Conservation (phyloP, 306 rosid genomes). For the Prosopis cineraria region DNA sequence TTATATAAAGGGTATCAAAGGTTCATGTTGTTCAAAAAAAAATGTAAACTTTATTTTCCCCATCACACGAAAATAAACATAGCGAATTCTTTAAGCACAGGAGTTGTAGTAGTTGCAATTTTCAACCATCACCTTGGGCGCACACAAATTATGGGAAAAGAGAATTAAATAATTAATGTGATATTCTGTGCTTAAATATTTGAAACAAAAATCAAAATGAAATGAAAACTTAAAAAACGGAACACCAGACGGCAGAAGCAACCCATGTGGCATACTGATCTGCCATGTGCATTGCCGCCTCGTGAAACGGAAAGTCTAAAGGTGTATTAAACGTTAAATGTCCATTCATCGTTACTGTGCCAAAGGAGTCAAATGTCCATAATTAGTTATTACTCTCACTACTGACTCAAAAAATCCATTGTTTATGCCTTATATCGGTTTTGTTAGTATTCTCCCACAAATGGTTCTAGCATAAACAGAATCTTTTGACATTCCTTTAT, state of each 20-base stretch:
- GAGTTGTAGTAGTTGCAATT: too few species aligned
- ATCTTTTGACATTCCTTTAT: not conserved
- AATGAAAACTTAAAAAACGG: not conserved
- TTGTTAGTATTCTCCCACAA: not conserved
- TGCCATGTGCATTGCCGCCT: slow-evolving; percentile 22
- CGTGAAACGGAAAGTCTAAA: slow-evolving; percentile 12
- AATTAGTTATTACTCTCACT: slow-evolving; percentile 7
- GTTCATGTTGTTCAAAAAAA: too few species aligned
- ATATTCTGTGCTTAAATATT: too few species aligned
- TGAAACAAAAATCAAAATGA: not conserved
- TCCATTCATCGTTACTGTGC: too few species aligned
- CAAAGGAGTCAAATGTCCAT: not conserved
- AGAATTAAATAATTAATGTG: too few species aligned
- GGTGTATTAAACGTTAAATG: not conserved
- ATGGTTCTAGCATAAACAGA: not conserved
- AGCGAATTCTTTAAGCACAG: too few species aligned
- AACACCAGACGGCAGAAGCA: not conserved
- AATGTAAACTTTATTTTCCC: too few species aligned
- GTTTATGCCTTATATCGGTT: not conserved
- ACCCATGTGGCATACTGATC: not conserved
- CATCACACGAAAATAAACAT: too few species aligned
- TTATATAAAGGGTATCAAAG: not conserved
- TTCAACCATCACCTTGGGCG: too few species aligned
- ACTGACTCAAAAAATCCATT: not conserved
- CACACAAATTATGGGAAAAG: too few species aligned